A percentile compares a stretch with the other conserved stretches of the same genome.
Evolutionary conservation across 140 eudicot genomes (phyloP).

Genomic region (Bidens hawaiensis): DNA sequence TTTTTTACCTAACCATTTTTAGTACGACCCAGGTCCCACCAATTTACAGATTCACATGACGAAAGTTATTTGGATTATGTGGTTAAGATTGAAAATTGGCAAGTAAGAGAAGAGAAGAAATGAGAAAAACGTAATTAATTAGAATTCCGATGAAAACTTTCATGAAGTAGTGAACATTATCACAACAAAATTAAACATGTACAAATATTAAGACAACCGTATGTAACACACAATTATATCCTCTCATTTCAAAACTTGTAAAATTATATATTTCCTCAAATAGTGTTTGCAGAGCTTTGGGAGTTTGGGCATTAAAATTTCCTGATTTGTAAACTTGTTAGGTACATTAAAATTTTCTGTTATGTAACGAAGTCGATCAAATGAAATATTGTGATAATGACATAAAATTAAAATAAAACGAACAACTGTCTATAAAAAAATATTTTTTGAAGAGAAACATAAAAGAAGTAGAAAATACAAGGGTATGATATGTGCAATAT

Average conservation of each 20-base stretch:
- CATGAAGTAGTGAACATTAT: background rate
- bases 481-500: slow-evolving; percentile 12
- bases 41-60: too few relatives aligned
- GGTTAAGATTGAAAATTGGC: too few relatives aligned
- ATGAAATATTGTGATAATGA: background rate
- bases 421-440: background rate
- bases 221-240: too few relatives aligned
- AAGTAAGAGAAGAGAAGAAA: too few relatives aligned
- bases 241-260: too few relatives aligned
- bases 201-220: background rate
- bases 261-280: too few relatives aligned
- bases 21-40: too few relatives aligned
- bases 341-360: background rate
- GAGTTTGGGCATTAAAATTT: too few relatives aligned
- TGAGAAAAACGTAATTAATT: too few relatives aligned
- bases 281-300: too few relatives aligned
- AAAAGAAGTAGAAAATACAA: background rate
- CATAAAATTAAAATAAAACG: background rate
- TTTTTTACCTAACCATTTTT: background rate
- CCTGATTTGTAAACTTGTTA: too few relatives aligned
- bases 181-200: background rate
- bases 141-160: background rate
- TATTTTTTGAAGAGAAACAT: background rate
- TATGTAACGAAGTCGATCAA: background rate
- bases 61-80: too few relatives aligned